Conservation (phyloP, 2,329 filamentous ascomycete species). For the Graphium sp. region DNA sequence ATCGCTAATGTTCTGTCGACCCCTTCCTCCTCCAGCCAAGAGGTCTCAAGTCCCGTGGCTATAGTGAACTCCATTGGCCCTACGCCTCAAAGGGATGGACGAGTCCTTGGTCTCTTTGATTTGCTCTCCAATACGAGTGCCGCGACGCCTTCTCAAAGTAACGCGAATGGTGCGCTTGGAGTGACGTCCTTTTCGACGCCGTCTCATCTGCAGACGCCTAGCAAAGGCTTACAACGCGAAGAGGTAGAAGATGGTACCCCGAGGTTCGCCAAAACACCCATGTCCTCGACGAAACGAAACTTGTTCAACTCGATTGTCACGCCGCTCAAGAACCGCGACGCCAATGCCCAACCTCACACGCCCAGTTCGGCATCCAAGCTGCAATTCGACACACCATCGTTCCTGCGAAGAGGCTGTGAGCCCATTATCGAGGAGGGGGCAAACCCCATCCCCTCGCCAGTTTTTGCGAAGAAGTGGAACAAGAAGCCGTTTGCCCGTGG, state of each 20-base stretch:
- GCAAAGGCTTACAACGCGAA: conserved; percentile 12
- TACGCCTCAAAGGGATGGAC: conserved; percentile 65
- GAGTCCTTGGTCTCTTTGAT: conserved; percentile 64
- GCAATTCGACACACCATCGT: conserved; percentile 53
- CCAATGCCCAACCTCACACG: conserved; percentile 18
- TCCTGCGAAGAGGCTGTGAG: conserved; percentile 31
- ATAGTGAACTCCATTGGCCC: conserved; percentile 55
- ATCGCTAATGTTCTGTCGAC: conserved; percentile 21
- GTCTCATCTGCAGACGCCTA: conserved; percentile 24
- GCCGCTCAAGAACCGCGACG: no score
- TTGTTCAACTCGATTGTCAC: conserved; percentile 45
- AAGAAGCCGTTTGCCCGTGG: conserved; percentile 49
- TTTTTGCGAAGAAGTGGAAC: conserved; percentile 17
- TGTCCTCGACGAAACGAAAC: conserved; percentile 41
- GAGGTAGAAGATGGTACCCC: conserved; percentile 9
- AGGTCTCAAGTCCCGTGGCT: conserved; percentile 27
- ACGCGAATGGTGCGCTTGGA: conserved; percentile 12
- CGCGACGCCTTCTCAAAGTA: conserved; percentile 29
- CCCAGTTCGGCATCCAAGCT: conserved; percentile 35
- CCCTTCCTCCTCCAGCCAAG: conserved; percentile 39
- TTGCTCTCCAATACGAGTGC: conserved; percentile 35
- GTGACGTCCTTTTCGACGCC: not conserved
- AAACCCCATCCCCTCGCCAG: conserved; percentile 25
- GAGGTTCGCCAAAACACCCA: conserved; percentile 29
- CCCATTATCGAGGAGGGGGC: conserved; percentile 39